These are phyloP conservation scores for Botrytis paeoniae DNA, from an alignment of 2,329 filamentous ascomycete species.

Conservation along the genomic window DNA sequence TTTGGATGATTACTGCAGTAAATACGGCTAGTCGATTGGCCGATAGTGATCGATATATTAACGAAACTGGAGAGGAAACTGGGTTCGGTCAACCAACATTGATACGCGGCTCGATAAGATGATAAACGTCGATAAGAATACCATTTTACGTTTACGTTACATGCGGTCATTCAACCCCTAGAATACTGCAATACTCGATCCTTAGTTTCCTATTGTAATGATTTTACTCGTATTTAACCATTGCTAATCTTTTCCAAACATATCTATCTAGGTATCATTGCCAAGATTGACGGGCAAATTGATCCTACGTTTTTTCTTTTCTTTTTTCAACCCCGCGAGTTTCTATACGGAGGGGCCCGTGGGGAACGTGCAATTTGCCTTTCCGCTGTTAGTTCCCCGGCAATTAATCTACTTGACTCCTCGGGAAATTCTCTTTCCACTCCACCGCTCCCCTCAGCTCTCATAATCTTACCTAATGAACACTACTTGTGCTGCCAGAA, in stretches of 20 bases:
- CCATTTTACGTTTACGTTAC: constrained; percentile 6
- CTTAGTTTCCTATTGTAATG: not conserved
- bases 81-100: not conserved
- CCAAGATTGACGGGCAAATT: not conserved
- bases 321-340: not conserved
- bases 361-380: not conserved
- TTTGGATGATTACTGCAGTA: not conserved
- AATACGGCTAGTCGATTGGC: not conserved
- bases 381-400: not conserved
- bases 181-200: not conserved
- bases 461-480: not conserved
- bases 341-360: not conserved
- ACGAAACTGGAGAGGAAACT: not conserved
- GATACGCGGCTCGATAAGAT: not conserved
- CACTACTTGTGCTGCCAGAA: not conserved
- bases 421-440: not conserved
- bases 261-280: not conserved
- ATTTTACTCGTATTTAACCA: not conserved
- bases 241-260: not conserved
- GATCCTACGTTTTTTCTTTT: not conserved
- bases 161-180: not conserved
- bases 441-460: not conserved
- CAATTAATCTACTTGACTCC: not conserved
- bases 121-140: not conserved
- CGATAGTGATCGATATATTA: not conserved